These are phyloP conservation scores for Aspergillus ibericus DNA, from an alignment of 2,329 filamentous ascomycete species.

Conservation along the genomic window DNA sequence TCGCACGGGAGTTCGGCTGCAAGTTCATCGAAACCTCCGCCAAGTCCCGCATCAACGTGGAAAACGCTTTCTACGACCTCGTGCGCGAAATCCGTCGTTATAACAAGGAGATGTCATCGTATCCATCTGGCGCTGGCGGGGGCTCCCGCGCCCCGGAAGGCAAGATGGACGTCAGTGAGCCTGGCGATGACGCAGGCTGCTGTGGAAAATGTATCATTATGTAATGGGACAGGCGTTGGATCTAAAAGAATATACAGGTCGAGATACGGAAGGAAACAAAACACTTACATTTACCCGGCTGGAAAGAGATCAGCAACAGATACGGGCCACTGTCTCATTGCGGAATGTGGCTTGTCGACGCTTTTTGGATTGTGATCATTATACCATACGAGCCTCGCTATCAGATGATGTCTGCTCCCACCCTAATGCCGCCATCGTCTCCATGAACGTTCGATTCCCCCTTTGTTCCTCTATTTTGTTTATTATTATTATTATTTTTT, in stretches of 20 bases:
- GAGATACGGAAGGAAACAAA: slow-evolving; percentile 23
- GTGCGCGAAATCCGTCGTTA: slow-evolving; percentile 97
- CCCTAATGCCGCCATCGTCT: slow-evolving; percentile 40
- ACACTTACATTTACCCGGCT: slow-evolving; percentile 15
- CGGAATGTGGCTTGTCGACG: slow-evolving; percentile 24
- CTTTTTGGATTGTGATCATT: slow-evolving; percentile 24
- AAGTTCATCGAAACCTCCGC: slow-evolving; percentile 99
- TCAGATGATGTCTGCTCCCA: slow-evolving; percentile 32
- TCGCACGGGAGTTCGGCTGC: slow-evolving; percentile 87
- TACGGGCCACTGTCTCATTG: slow-evolving; percentile 18
- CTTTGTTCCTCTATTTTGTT: slow-evolving; percentile 35
- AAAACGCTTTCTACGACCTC: slow-evolving; percentile 97
- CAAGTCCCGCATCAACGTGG: slow-evolving; percentile 96
- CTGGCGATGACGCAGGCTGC: slow-evolving; percentile 63
- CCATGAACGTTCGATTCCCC: slow-evolving; percentile 44
- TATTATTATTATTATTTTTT: slow-evolving; percentile 23
- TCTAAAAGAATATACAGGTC: slow-evolving; percentile 22
- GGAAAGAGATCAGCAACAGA: slow-evolving; percentile 21
- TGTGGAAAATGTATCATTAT: slow-evolving; percentile 86
- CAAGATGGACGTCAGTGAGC: slow-evolving; percentile 74
- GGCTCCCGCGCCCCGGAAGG: slow-evolving; percentile 59
- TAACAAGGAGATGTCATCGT: slow-evolving; percentile 96
- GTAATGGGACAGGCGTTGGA: slow-evolving; percentile 40
- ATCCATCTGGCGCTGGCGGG: slow-evolving; percentile 68
- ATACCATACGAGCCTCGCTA: slow-evolving; percentile 27